Evolutionary conservation across 2,329 filamentous ascomycete genomes (phyloP).

Genomic region (Arthrobotrys megalospora): DNA sequence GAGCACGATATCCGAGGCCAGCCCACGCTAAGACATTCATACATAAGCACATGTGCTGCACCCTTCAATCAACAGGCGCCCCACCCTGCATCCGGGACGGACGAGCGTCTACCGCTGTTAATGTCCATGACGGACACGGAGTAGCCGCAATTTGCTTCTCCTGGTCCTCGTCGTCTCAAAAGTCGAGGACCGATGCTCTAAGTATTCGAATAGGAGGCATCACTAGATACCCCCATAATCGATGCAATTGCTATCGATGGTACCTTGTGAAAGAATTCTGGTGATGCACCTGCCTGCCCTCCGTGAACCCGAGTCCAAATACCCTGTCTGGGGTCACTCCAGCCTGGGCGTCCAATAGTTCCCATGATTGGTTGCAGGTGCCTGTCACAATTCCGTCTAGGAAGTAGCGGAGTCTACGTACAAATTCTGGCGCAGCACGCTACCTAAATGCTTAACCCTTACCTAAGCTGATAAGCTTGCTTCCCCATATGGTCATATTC

Average conservation of each 20-base stretch:
- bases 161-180: neutral
- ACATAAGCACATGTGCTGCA: constrained; percentile 40
- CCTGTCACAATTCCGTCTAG: constrained; percentile 47
- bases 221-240: neutral
- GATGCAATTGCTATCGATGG: neutral
- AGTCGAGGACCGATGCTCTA: neutral
- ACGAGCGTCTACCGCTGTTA: constrained; percentile 40
- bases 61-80: constrained; percentile 36
- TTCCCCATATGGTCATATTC: neutral
- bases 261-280: neutral
- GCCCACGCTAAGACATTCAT: constrained; percentile 22
- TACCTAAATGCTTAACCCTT: constrained; percentile 24
- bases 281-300: constrained; percentile 17
- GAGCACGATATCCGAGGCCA: constrained; percentile 23
- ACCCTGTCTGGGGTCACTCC: constrained; percentile 8
- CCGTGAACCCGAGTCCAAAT: constrained; percentile 15
- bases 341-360: constrained; percentile 12
- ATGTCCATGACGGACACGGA: constrained; percentile 22
- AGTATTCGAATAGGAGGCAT: neutral
- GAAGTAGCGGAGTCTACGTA: constrained; percentile 39
- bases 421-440: constrained; percentile 43
- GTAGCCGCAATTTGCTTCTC: constrained; percentile 39
- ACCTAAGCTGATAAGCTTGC: constrained; percentile 37
- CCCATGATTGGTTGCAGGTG: constrained; percentile 48
- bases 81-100: constrained; percentile 43